phyloP scores from a whole-genome alignment of 305 asterid genomes.

The Fraxinus nigra region DNA sequence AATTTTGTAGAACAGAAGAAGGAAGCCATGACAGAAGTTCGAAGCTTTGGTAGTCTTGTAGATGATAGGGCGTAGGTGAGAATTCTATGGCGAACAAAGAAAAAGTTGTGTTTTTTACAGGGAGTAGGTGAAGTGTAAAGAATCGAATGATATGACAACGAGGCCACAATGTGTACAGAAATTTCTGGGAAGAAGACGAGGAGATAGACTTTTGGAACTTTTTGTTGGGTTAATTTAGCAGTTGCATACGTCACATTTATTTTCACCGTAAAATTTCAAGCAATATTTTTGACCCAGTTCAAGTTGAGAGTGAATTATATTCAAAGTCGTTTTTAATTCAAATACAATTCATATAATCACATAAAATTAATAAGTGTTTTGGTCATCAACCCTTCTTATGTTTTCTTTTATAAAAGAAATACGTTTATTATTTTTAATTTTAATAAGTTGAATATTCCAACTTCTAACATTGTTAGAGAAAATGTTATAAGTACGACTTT shows the following conservation, averaged over 20 bases:
- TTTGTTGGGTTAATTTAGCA: background rate
- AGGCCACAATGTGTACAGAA: background rate
- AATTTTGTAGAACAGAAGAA: constrained; percentile 46
- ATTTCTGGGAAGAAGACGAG: background rate
- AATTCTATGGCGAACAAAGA: background rate
- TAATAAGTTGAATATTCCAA: background rate
- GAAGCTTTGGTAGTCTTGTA: background rate
- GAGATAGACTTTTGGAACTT: background rate
- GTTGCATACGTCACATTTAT: background rate
- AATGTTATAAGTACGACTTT: no score
- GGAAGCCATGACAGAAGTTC: constrained; percentile 42
- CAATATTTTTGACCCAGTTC: background rate
- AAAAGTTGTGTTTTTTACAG: background rate
- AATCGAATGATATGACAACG: background rate
- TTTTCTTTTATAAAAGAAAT: background rate
- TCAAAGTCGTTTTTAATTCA: background rate
- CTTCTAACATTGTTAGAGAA: background rate
- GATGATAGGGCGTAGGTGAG: background rate
- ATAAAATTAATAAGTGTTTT: background rate
- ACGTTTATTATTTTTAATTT: background rate
- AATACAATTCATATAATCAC: background rate
- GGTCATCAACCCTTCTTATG: background rate
- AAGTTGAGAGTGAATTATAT: background rate
- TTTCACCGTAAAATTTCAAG: background rate
- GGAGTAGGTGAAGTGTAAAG: constrained; percentile 21